Conservation (phyloP, 2,329 filamentous ascomycete genomes). For the Talaromyces pinophilus region DNA sequence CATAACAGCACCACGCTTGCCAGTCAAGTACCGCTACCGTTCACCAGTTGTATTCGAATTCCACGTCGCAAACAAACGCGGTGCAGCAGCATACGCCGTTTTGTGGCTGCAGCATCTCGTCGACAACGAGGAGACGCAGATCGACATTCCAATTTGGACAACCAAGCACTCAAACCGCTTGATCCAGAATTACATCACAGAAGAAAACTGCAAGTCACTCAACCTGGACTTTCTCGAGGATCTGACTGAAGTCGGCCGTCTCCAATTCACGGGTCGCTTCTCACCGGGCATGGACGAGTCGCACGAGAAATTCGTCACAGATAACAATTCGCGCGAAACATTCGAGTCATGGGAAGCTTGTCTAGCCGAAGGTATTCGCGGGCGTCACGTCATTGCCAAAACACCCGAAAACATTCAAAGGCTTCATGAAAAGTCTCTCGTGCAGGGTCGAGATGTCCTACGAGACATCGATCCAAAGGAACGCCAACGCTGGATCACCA, state of each 20-base stretch:
- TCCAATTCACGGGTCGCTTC: slow-evolving; percentile 79
- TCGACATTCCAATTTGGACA: slow-evolving; percentile 89
- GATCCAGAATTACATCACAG: slow-evolving; percentile 89
- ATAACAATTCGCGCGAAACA: slow-evolving; percentile 88
- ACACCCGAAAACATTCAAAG: slow-evolving; percentile 71
- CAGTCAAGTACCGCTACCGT: slow-evolving; percentile 86
- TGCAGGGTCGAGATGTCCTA: slow-evolving; percentile 77
- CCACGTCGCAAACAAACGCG: slow-evolving; percentile 67
- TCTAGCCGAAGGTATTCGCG: slow-evolving; percentile 79
- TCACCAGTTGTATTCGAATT: slow-evolving; percentile 90
- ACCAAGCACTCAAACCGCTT: slow-evolving; percentile 74
- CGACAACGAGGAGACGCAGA: slow-evolving; percentile 73
- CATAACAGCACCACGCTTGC: slow-evolving; percentile 65
- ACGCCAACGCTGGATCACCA: slow-evolving; percentile 74
- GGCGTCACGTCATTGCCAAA: slow-evolving; percentile 68
- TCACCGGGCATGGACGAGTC: slow-evolving; percentile 87
- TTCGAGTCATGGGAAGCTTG: slow-evolving; percentile 95
- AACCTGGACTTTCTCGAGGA: slow-evolving; percentile 70
- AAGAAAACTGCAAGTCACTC: slow-evolving; percentile 66
- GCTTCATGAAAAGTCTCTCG: slow-evolving; percentile 78
- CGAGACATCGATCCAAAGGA: slow-evolving; percentile 66
- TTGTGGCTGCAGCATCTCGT: slow-evolving; percentile 84
- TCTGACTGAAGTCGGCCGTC: slow-evolving; percentile 75
- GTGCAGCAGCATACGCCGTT: slow-evolving; percentile 72
- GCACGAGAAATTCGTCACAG: slow-evolving; percentile 77